Conservation (phyloP, 495 filamentous ascomycete genomes). For the Neurospora sp. region DNA sequence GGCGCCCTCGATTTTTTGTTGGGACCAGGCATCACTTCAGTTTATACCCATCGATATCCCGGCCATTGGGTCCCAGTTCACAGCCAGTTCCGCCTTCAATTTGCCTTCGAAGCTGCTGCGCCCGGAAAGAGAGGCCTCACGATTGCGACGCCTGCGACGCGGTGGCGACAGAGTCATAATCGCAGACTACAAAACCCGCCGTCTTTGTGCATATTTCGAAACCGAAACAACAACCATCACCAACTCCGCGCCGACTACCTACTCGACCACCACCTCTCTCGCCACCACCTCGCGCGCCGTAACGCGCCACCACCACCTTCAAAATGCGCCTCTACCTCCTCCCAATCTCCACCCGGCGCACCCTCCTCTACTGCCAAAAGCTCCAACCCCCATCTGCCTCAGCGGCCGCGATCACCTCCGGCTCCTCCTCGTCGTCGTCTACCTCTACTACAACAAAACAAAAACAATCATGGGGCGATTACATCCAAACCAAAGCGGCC, state of each 20-base stretch:
- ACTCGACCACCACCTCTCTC: neutral
- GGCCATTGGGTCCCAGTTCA: neutral
- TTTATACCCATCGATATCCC: neutral
- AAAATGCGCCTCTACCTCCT: slow-evolving; percentile 92
- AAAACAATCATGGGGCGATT: slow-evolving; percentile 50
- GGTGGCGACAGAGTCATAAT: neutral
- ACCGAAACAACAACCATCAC: neutral
- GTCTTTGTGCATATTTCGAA: neutral
- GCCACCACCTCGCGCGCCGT: neutral
- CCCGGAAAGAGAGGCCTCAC: neutral
- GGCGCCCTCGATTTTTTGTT: neutral
- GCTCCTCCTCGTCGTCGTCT: slow-evolving; percentile 88
- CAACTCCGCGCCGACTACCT: neutral
- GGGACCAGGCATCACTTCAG: neutral
- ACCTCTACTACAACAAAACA: slow-evolving; percentile 46
- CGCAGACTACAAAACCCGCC: neutral
- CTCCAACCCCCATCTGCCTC: slow-evolving; percentile 36
- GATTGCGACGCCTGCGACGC: neutral
- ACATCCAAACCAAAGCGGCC: slow-evolving; percentile 55
- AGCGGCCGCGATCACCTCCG: slow-evolving; percentile 24
- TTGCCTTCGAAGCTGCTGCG: neutral
- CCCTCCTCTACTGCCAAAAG: slow-evolving; percentile 87
- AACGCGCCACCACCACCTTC: neutral
- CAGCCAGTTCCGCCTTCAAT: neutral
- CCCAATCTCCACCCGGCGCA: slow-evolving; percentile 81